Percentiles rank a stretch among this genome's conserved stretches.
Evolutionary conservation across 768 basidiomycete species (phyloP).

Genomic region (Crepidotus variabilis): DNA sequence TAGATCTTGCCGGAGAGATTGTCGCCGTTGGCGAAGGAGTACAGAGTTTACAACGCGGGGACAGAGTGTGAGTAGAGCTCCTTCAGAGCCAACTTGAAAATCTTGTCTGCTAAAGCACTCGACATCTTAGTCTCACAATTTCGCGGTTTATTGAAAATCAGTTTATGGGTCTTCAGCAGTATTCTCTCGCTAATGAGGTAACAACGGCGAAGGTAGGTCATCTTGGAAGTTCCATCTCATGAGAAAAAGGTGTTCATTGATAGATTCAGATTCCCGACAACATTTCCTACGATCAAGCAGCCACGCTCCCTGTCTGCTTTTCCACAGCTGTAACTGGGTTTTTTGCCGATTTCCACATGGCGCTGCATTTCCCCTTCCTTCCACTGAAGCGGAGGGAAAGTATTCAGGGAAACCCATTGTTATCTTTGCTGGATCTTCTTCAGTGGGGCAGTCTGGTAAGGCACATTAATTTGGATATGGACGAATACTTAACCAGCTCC

Average conservation of each 20-base stretch:
- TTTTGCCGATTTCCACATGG: slow-evolving; percentile 22
- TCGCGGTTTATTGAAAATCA: slow-evolving; percentile 22
- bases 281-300: slow-evolving; percentile 32
- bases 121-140: no score
- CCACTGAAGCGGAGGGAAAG: not conserved
- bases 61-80: no score
- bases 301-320: slow-evolving; percentile 27
- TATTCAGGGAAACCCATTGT: slow-evolving; percentile 11
- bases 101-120: no score
- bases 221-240: slow-evolving; percentile 29
- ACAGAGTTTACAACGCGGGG: no score
- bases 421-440: slow-evolving; percentile 25
- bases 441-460: slow-evolving; percentile 23
- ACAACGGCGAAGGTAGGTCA: slow-evolving; percentile 34
- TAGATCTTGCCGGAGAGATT: slow-evolving; percentile 36
- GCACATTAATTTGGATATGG: not conserved
- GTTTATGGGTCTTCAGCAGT: slow-evolving; percentile 41
- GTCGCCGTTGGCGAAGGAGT: slow-evolving; percentile 22
- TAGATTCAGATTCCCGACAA: slow-evolving; percentile 24
- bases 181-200: slow-evolving; percentile 34
- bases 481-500: no score
- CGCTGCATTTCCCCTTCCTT: slow-evolving; percentile 1
- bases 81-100: no score
- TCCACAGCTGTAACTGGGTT: slow-evolving; percentile 26
- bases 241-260: slow-evolving; percentile 30